Conservation (phyloP, 2,329 filamentous ascomycete species). For the Endocalyx cinctus region DNA sequence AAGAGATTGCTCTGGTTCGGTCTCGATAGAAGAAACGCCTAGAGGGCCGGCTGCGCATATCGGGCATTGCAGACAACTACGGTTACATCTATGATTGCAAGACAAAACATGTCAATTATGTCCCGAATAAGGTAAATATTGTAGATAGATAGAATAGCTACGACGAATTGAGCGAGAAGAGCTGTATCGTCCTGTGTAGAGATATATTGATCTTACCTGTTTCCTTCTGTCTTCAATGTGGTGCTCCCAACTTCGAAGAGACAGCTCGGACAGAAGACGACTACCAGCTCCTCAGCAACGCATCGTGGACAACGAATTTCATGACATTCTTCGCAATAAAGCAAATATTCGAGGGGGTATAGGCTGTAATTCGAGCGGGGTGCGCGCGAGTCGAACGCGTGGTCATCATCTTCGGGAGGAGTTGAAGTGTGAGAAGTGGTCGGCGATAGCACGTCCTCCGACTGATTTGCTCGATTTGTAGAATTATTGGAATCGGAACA, state of each 20-base stretch:
- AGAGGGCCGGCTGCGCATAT: slow-evolving; percentile 81
- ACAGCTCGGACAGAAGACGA: slow-evolving; percentile 92
- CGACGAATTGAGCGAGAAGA: too few relatives aligned
- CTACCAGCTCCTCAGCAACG: slow-evolving; percentile 87
- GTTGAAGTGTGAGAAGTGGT: slow-evolving; percentile 11
- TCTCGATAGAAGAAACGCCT: slow-evolving; percentile 66
- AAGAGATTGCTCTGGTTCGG: slow-evolving; percentile 40
- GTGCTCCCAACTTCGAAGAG: slow-evolving; percentile 94
- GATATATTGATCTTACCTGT: slow-evolving; percentile 60
- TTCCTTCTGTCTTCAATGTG: slow-evolving; percentile 86
- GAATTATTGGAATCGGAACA: slow-evolving; percentile 38
- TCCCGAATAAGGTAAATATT: too few relatives aligned
- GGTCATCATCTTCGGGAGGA: slow-evolving; percentile 50
- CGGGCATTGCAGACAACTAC: slow-evolving; percentile 95
- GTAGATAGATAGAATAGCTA: too few relatives aligned
- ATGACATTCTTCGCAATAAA: slow-evolving; percentile 97
- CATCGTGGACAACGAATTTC: slow-evolving; percentile 92
- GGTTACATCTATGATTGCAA: slow-evolving; percentile 83
- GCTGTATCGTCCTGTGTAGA: too few relatives aligned
- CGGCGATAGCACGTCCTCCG: slow-evolving; percentile 27
- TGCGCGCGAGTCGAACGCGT: slow-evolving; percentile 80
- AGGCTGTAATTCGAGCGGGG: slow-evolving; percentile 85
- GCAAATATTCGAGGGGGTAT: slow-evolving; percentile 85
- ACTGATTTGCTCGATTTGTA: slow-evolving; percentile 13
- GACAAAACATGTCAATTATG: too few relatives aligned